Conservation (phyloP, 768 basidiomycete species). For the Lepiota subincarnata region DNA sequence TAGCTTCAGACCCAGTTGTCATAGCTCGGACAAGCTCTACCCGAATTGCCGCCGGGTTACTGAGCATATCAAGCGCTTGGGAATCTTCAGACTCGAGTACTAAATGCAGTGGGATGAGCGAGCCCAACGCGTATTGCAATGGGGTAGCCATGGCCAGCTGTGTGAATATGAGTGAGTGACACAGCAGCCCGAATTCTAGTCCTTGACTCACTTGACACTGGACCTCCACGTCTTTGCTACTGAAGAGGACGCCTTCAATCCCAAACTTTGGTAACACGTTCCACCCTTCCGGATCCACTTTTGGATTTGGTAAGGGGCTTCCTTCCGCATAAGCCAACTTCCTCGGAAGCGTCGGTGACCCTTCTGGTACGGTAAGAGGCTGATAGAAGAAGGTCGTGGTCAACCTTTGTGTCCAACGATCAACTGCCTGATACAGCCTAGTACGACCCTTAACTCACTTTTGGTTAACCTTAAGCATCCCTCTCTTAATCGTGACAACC, state of each 20-base stretch:
- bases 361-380: slow-evolving; percentile 27
- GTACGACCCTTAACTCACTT: slow-evolving; percentile 28
- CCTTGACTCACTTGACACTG: slow-evolving; percentile 27
- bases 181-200: neutral
- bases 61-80: slow-evolving; percentile 48
- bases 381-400: slow-evolving; percentile 27
- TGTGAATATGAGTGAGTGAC: neutral
- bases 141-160: slow-evolving; percentile 51
- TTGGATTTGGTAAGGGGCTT: slow-evolving; percentile 29
- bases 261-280: slow-evolving; percentile 24
- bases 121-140: slow-evolving; percentile 44
- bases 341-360: slow-evolving; percentile 30
- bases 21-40: slow-evolving; percentile 45
- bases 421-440: too few relatives aligned
- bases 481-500: slow-evolving; percentile 46
- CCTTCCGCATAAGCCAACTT: slow-evolving; percentile 30
- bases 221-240: slow-evolving; percentile 26
- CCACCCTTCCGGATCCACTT: slow-evolving; percentile 36
- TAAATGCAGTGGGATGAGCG: slow-evolving; percentile 47
- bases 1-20: slow-evolving; percentile 46
- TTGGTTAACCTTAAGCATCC: slow-evolving; percentile 45
- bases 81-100: slow-evolving; percentile 40
- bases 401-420: slow-evolving; percentile 18
- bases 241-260: slow-evolving; percentile 31
- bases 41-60: slow-evolving; percentile 33